These are phyloP conservation scores for Gonium pectorale DNA, from an alignment of 139 green algal genomes.

Conservation along the genomic window DNA sequence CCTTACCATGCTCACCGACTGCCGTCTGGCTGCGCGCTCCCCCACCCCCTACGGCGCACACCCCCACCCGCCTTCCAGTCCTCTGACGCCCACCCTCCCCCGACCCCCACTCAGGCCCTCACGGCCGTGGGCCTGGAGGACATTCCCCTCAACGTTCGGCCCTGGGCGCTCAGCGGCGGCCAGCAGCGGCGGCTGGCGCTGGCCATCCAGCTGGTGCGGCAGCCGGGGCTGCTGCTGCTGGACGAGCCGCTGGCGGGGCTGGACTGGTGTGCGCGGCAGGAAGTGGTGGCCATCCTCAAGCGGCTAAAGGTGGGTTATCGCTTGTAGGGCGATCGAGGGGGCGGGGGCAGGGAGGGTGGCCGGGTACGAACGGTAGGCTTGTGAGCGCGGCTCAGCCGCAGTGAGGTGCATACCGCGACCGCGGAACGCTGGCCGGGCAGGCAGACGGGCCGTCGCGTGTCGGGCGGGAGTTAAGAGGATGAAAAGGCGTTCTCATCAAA, in stretches of 20 bases:
- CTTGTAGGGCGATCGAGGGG: neutral
- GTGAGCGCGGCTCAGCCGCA: no score
- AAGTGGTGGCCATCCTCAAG: conserved; percentile 53
- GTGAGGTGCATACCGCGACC: no score
- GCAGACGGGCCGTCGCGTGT: no score
- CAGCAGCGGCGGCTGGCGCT: conserved; percentile 93
- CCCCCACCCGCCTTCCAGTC: neutral
- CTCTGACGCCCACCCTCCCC: neutral
- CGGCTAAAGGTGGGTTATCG: conserved; percentile 39
- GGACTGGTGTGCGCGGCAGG: conserved; percentile 78
- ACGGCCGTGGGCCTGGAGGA: conserved; percentile 75
- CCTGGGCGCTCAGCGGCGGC: conserved; percentile 83
- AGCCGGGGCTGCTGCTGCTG: conserved; percentile 87
- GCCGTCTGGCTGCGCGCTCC: no score
- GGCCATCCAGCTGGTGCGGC: conserved; percentile 85
- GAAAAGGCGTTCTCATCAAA: no score
- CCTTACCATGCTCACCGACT: no score
- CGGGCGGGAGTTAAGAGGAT: no score
- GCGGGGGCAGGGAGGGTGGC: no score
- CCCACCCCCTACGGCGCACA: no score
- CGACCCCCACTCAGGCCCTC: conserved; percentile 63
- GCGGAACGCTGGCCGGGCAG: no score
- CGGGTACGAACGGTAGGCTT: no score
- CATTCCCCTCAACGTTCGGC: conserved; percentile 72
- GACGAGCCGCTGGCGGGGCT: conserved; percentile 92